Base-by-base conservation (phyloP, 177 flowering plant genomes). In the Vitis hybrid region DNA sequence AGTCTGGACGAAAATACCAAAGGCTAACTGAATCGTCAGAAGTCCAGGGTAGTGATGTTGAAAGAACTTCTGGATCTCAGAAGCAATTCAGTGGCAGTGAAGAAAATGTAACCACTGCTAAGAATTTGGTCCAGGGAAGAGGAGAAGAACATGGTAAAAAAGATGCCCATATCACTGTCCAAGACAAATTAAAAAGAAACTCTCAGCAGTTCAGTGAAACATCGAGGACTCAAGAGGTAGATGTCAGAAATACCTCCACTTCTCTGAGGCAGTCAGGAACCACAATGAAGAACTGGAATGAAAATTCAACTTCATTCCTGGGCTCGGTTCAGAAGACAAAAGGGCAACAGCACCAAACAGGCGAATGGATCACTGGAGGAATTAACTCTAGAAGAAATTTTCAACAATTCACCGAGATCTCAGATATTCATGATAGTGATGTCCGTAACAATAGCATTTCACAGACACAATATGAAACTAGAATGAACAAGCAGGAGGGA, bases 401-500 rank as follows among this genome's bases (percentile, higher is more conserved):
- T 14, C 83, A 78, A 69, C 63, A 81, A 50, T 52, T 71, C 17
- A 65, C 77, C 56, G 54, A 70, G 67, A 59, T 63, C 32, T 73
- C 82, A 30, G 74, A 68, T 61, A 51, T 52, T 45, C 71, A 71
- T 71, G 66, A 57, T 45, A 65, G 23, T 60, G 63, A 73, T 51
- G 10, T 48, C 56, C 74, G 69, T 62, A 81, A 67, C 40, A 58
- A 61, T 9, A 77, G 77, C 40, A 62, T 52, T 75, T 66, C 76
- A 56, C 80, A 73, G 64, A 70, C 67, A 70, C 49, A 64, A 65
- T 66, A 69, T 50, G 75, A 80, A 58, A 67, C 62, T 57, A 60
- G 76, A 55, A 63, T 63, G 64, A 76, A 62, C 63, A 77, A 81
- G 32, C 69, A 60, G 66, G 84, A 83, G 60, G 83, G 66, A 14